Conservation (phyloP, 305 asterid genomes). For the Ilex paraguariensis region DNA sequence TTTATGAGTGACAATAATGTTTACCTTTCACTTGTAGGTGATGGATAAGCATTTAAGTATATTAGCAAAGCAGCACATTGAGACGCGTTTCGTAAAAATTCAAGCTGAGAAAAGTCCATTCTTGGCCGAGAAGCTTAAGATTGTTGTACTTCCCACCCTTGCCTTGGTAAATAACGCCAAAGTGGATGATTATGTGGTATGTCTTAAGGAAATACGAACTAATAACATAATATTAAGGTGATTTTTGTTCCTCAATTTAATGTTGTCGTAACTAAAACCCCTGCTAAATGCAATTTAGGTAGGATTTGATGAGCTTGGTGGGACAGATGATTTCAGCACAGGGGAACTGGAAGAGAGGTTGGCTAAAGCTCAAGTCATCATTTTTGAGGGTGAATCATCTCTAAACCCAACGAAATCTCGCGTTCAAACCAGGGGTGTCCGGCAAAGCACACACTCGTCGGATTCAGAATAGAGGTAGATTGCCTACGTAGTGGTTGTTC, state of each 20-base stretch:
- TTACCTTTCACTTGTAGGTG: slow-evolving; percentile 48
- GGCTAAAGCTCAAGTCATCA: slow-evolving; percentile 64
- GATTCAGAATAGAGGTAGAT: slow-evolving; percentile 51
- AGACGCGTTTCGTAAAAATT: slow-evolving; percentile 87
- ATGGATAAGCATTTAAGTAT: slow-evolving; percentile 84
- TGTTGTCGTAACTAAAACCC: background rate
- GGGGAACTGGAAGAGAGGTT: slow-evolving; percentile 85
- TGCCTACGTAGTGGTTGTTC: background rate
- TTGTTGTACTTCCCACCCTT: slow-evolving; percentile 86
- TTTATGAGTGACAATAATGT: background rate
- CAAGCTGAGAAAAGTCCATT: slow-evolving; percentile 92
- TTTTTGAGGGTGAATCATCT: slow-evolving; percentile 70
- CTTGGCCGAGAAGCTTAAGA: slow-evolving; percentile 83
- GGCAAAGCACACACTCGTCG: slow-evolving; percentile 63
- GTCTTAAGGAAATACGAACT: slow-evolving; percentile 14
- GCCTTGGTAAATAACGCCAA: slow-evolving; percentile 86
- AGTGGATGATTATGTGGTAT: slow-evolving; percentile 93
- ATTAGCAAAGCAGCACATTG: slow-evolving; percentile 83
- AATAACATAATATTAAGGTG: background rate
- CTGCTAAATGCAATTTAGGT: slow-evolving; percentile 40
- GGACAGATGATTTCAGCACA: slow-evolving; percentile 79
- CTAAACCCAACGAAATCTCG: slow-evolving; percentile 43
- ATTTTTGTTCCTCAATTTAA: background rate
- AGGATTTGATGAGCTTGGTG: slow-evolving; percentile 96
- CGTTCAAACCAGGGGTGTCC: slow-evolving; percentile 51